Evolutionary conservation across 257 asterid species (phyloP), one percentile per base, ranked within the genome.

Genomic region (Cynanchum wilfordii): DNA sequence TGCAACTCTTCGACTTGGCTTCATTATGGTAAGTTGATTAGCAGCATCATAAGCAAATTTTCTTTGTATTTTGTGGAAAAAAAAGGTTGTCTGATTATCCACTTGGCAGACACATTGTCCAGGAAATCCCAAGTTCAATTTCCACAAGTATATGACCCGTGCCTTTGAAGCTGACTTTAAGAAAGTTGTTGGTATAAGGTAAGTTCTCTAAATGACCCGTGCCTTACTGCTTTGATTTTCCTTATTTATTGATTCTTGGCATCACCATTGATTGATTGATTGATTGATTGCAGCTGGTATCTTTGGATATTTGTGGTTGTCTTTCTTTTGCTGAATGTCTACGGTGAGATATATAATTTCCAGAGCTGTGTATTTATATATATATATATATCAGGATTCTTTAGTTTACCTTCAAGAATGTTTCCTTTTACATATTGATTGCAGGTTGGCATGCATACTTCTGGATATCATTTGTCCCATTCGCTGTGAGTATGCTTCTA

Each of bases 361-460:
- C 19, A n/a, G n/a, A n/a, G n/a, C n/a, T n/a, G n/a, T n/a, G n/a
- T n/a, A n/a, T n/a, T n/a, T 33, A 33, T 33, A 33, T 33, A 2
- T 33, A 33, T 36, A 20, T 22, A n/a, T 33, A 6, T 36, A 51
- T 11, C 16, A 50, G 57, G 45, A 51, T 54, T 64, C 2, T 30
- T 30, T 1, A 30, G 33, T 38, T 20, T 44, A 64, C 22, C 10
- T 3, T 59, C 13, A 60, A 51, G 13, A 36, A 66, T 33, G 59
- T 70, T 67, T 67, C 52, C 17, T 55, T 22, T 42, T 7, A n/a
- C 55, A 38, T 70, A 63, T 57, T 78, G 71, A 63, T 57, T 78
- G 71, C 83, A 88, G 96, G 96, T 69, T 90, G 95, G 95, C 91
- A 90, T 45, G 74, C 96, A 20, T 90, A 90, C 69, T 88, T 90